Percentiles rank a stretch among this genome's conserved stretches.
Evolutionary conservation across 2,329 filamentous ascomycete species (phyloP).

Genomic region (Alternaria solani): DNA sequence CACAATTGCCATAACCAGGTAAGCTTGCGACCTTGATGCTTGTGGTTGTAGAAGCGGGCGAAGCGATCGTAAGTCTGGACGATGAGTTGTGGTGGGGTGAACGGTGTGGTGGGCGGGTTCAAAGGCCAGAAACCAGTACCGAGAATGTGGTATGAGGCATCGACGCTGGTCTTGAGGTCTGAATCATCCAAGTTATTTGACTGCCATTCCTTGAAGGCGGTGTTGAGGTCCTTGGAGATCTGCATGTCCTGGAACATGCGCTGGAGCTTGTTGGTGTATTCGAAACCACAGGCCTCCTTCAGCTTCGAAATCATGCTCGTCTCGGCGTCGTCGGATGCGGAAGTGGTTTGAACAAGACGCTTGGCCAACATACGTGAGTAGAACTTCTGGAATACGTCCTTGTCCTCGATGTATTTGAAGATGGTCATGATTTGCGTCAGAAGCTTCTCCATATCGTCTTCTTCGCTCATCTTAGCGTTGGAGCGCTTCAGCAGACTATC

Average conservation of each 20-base stretch:
- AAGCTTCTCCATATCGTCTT: conserved; percentile 89
- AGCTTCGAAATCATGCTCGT: conserved; percentile 99
- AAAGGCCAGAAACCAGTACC: conserved; percentile 98
- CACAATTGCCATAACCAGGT: conserved; percentile 99
- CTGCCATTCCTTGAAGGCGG: conserved; percentile 82
- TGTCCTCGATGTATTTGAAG: conserved; percentile 99
- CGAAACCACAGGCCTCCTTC: conserved; percentile 97
- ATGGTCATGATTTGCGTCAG: conserved; percentile 97
- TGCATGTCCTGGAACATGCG: conserved; percentile 99
- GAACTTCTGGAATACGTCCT: conserved; percentile 99
- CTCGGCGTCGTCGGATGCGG: conserved; percentile 95
- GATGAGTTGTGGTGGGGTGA: conserved; percentile 86
- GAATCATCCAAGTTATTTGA: conserved; percentile 69
- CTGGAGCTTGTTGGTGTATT: conserved; percentile 99
- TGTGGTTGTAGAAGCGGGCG: conserved; percentile 89
- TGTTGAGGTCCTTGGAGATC: conserved; percentile 96
- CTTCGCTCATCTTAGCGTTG: conserved; percentile 85
- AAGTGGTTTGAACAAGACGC: conserved; percentile 92
- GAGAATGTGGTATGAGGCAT: conserved; percentile 90
- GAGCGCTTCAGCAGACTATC: conserved; percentile 91
- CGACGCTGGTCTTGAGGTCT: conserved; percentile 73
- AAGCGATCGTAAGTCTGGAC: conserved; percentile 90
- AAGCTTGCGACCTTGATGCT: conserved; percentile 94
- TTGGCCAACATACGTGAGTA: conserved; percentile 97
- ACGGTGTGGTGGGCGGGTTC: conserved; percentile 83